Conservation (phyloP, 345 rosid species). For the Cardamine resedifolia region DNA sequence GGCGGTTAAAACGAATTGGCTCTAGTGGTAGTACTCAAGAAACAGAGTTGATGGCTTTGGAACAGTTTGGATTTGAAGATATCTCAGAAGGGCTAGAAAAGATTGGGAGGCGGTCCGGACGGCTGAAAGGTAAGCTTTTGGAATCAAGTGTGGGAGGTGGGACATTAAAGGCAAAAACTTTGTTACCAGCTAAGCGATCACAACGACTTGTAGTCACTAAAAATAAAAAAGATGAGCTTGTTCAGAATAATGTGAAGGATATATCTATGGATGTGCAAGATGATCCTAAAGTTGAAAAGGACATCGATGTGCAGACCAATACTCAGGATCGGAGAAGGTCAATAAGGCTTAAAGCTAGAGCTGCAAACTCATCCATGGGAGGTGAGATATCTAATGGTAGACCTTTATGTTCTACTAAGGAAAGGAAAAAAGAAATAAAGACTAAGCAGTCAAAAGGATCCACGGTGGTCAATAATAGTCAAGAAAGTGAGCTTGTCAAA, state of each 20-base stretch:
- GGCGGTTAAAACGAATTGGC: conserved; percentile 4
- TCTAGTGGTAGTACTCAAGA: background rate
- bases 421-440: conserved; percentile 6
- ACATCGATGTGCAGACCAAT: background rate
- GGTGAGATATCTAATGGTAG: background rate
- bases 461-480: background rate
- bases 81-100: background rate
- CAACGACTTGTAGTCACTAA: background rate
- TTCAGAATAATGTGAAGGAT: background rate
- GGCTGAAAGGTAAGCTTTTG: background rate
- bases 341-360: background rate
- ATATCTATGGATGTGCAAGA: background rate
- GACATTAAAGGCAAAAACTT: background rate
- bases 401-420: background rate
- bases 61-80: background rate
- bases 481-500: too few species aligned
- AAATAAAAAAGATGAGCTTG: background rate
- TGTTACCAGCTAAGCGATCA: background rate
- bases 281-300: conserved; percentile 2
- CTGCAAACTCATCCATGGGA: background rate
- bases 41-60: background rate
- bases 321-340: conserved; percentile 4
- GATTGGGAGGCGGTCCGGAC: background rate
- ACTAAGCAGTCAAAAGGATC: conserved; percentile 1
- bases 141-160: too few species aligned